A percentile compares a stretch with the other conserved stretches of the same genome.
These are phyloP conservation scores for Scenedesmus sp. DNA, from an alignment of 163 green algal genomes.

Conservation along the genomic window DNA sequence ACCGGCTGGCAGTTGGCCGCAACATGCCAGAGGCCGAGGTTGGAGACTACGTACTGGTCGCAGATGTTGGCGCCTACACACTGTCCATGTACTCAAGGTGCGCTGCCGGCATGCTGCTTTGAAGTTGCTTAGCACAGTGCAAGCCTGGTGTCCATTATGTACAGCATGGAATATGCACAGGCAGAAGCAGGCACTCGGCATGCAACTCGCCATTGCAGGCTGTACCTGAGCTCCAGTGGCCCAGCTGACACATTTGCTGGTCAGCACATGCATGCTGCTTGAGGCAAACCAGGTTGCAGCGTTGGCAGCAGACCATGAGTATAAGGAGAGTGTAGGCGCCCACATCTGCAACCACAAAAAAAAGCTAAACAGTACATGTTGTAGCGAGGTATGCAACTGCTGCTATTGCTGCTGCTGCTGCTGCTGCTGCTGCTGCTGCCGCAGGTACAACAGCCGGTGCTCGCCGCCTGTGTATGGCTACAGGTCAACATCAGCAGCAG, in stretches of 20 bases:
- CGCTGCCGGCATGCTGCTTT: neutral
- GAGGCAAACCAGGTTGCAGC: too few species aligned
- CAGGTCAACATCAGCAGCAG: conserved; percentile 2
- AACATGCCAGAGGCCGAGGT: conserved; percentile 45
- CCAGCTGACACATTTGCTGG: too few species aligned
- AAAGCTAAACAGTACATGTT: too few species aligned
- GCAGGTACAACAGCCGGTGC: conserved; percentile 60
- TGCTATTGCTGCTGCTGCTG: neutral
- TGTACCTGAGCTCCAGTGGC: too few species aligned
- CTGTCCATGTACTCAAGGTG: conserved; percentile 59
- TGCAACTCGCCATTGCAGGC: too few species aligned
- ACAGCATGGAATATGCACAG: neutral
- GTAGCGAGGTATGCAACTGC: too few species aligned
- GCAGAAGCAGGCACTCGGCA: too few species aligned
- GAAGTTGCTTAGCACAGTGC: too few species aligned
- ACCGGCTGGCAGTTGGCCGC: conserved; percentile 42
- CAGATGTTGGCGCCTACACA: conserved; percentile 57
- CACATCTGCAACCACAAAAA: too few species aligned
- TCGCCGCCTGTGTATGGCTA: conserved; percentile 57
- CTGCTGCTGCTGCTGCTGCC: neutral
- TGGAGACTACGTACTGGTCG: conserved; percentile 58
- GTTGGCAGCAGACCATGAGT: too few species aligned
- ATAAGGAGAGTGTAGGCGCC: too few species aligned
- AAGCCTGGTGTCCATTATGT: neutral
- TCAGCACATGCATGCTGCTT: too few species aligned